Evolutionary conservation across 208 protist species (phyloP).

Genomic region (Sergeia podlipaevii): DNA sequence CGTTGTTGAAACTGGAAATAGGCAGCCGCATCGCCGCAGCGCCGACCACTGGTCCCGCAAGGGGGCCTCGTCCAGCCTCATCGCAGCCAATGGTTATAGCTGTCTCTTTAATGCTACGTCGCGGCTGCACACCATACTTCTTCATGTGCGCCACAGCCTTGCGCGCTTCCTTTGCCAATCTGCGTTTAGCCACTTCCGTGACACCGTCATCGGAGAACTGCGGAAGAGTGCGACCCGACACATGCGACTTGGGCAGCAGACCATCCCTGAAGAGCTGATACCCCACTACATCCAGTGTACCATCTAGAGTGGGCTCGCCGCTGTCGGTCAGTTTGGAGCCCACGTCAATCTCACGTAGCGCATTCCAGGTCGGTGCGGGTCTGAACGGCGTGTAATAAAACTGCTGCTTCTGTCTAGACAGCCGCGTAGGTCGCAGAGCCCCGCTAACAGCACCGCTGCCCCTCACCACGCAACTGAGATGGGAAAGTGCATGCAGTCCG

Average conservation of each 20-base stretch:
- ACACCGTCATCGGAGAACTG: conserved; percentile 17
- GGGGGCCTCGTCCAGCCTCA: conserved; percentile 84
- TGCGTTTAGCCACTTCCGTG: conserved; percentile 23
- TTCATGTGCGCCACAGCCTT: conserved; percentile 47
- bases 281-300: conserved; percentile 74
- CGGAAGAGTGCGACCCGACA: conserved; percentile 22
- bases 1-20: conserved; percentile 87
- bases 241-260: conserved; percentile 48
- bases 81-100: conserved; percentile 86
- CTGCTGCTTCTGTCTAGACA: conserved; percentile 17
- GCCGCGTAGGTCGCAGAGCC: neutral
- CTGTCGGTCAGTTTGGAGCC: conserved; percentile 52
- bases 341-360: conserved; percentile 64
- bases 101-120: conserved; percentile 85
- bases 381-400: conserved; percentile 19
- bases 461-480: too few species aligned
- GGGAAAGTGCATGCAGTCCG: too few species aligned
- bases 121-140: conserved; percentile 65
- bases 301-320: conserved; percentile 71
- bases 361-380: conserved; percentile 57
- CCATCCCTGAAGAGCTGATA: conserved; percentile 87
- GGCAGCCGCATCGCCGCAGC: conserved; percentile 83
- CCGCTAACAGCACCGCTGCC: neutral
- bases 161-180: conserved; percentile 45
- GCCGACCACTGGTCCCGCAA: conserved; percentile 87